Evolutionary conservation across 2,329 filamentous ascomycete species (phyloP), one percentile per base, ranked within the genome.

Genomic region (Calonectria montana): DNA sequence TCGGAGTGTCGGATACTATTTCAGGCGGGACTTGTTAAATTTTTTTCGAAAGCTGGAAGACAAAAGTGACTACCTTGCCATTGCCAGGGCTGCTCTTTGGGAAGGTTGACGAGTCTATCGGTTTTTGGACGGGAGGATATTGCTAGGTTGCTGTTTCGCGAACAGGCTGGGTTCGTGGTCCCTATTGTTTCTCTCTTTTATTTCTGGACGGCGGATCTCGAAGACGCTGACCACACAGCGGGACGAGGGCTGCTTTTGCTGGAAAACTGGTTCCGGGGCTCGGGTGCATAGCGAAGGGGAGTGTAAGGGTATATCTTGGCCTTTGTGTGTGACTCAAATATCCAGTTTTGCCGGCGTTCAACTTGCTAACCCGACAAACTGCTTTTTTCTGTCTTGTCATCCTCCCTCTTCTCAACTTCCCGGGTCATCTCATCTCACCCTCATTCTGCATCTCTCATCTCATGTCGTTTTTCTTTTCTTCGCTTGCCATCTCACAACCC

Each of bases 261-360:
- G 86, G 83, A 85, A 81, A 82, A 79, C 79, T 81, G 81, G 80
- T 82, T 81, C 77, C 74, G 81, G 77, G 80, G 78, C 78, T 78
- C 78, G 80, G 82, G 81, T 84, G 83, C 83, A 85, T 85, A 85
- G 84, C 84, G 83, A 83, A 82, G 82, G 82, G 82, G 82, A 83
- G 83, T 83, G 83, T 83, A 82, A 79, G 80, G 83, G 78, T 82
- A 81, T 81, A 81, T 80, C 79, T 82, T 83, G 81, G 81, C 80
- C 81, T 80, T 82, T 82, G 74, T 80, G 80, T 79, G 81, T 82
- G 82, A 80, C 73, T 78, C 74, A 76, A 77, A 76, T 79, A 76
- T 79, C 77, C 77, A 79, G 78, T 79, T 66, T 82, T 69, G 70
- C 71, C 76, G 74, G 76, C 79, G 74, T 79, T 57, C 68, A 71